A percentile compares a stretch with the other conserved stretches of the same genome.
These are phyloP conservation scores for Rhododendron ovatum DNA, from an alignment of 148 eudicot genomes.

Conservation along the genomic window DNA sequence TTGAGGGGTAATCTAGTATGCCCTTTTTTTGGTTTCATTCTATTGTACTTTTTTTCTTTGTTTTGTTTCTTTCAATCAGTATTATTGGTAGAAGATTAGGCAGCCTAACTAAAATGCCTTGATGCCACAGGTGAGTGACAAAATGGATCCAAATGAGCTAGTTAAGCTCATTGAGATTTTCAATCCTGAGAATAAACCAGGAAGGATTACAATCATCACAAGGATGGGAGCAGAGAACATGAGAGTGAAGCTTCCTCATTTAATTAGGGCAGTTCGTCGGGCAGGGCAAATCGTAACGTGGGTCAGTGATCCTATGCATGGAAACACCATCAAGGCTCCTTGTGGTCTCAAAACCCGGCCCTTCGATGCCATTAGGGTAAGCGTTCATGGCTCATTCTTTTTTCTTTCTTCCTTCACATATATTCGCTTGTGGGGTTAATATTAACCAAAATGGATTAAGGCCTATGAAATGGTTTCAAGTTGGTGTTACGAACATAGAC, in stretches of 20 bases:
- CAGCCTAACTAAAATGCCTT: constrained; percentile 2
- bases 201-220: constrained; percentile 79
- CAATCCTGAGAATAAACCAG: constrained; percentile 85
- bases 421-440: neutral
- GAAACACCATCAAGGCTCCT: constrained; percentile 92
- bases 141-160: constrained; percentile 84
- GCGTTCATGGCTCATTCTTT: neutral
- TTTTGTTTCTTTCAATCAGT: neutral
- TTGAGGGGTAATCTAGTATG: neutral
- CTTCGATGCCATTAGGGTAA: constrained; percentile 88
- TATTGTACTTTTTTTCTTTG: neutral
- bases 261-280: constrained; percentile 87
- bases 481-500: neutral
- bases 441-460: neutral
- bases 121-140: constrained; percentile 73
- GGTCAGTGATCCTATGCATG: constrained; percentile 97
- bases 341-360: constrained; percentile 95
- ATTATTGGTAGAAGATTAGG: neutral
- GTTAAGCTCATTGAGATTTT: constrained; percentile 78
- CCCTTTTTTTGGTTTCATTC: neutral
- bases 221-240: constrained; percentile 99
- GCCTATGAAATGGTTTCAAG: neutral
- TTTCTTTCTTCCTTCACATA: neutral
- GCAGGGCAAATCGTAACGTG: constrained; percentile 92
- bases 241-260: constrained; percentile 96